phyloP scores from a whole-genome alignment of 345 rosid species.

The Eucalyptus virginea region DNA sequence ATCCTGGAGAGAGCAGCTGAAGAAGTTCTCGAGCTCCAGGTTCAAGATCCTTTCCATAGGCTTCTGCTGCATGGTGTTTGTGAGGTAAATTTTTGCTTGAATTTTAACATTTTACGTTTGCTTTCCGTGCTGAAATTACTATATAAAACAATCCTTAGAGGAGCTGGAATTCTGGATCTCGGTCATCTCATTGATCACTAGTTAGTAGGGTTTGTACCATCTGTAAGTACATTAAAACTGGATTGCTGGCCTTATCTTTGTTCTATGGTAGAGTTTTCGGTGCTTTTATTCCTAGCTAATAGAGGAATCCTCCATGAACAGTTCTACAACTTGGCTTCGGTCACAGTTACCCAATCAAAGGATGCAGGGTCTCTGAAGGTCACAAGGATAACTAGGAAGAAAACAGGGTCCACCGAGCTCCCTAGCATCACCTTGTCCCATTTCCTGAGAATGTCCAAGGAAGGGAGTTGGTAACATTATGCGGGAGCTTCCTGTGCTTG shows the following conservation, averaged over 20 bases:
- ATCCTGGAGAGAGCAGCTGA: conserved; percentile 37
- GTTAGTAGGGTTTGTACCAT: neutral
- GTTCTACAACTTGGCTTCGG: conserved; percentile 81
- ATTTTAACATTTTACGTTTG: neutral
- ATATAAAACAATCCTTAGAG: neutral
- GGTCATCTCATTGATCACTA: neutral
- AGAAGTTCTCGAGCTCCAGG: conserved; percentile 48
- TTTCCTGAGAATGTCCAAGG: conserved; percentile 79
- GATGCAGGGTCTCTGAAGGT: conserved; percentile 30
- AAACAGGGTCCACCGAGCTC: conserved; percentile 19
- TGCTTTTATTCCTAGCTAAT: neutral
- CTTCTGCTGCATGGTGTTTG: conserved; percentile 89
- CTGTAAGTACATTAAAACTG: neutral
- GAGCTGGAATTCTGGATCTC: neutral
- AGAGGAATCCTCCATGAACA: conserved; percentile 6
- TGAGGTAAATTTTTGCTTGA: conserved; percentile 41
- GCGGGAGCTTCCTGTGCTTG: neutral
- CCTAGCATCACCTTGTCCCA: conserved; percentile 48
- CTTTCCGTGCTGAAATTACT: neutral
- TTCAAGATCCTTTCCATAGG: conserved; percentile 90
- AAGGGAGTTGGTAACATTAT: conserved; percentile 58
- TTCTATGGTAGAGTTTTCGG: neutral
- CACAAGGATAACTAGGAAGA: conserved; percentile 63
- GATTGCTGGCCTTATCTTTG: neutral
- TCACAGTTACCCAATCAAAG: conserved; percentile 40